phyloP scores from a whole-genome alignment of 2,329 filamentous ascomycete species.

The Arthrobotrys megalospora region DNA sequence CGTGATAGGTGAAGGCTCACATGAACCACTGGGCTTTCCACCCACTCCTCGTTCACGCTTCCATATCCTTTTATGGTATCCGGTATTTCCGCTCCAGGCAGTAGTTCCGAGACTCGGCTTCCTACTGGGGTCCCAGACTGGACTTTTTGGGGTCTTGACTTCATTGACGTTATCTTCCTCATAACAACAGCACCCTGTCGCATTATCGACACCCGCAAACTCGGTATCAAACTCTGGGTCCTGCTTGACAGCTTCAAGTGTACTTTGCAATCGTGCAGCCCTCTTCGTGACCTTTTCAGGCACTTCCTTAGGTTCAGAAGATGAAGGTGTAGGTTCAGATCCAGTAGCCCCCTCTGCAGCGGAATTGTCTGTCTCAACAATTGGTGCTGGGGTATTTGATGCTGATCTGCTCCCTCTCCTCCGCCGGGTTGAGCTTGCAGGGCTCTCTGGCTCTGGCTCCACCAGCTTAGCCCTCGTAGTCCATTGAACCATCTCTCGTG shows the following conservation, averaged over 20 bases:
- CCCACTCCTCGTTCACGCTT: constrained; percentile 57
- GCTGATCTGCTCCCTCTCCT: constrained; percentile 34
- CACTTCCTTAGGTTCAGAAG: neutral
- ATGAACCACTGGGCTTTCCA: constrained; percentile 10
- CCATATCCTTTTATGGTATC: constrained; percentile 54
- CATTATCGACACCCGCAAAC: constrained; percentile 29
- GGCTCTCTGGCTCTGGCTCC: constrained; percentile 26
- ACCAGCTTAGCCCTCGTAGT: constrained; percentile 31
- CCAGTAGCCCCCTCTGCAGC: neutral
- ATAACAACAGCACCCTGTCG: constrained; percentile 47
- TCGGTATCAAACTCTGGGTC: constrained; percentile 42
- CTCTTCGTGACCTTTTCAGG: constrained; percentile 13
- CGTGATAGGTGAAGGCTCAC: neutral
- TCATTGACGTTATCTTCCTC: constrained; percentile 38
- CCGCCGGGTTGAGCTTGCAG: constrained; percentile 2
- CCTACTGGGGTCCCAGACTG: constrained; percentile 2
- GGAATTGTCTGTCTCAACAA: neutral
- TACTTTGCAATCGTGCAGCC: constrained; percentile 17
- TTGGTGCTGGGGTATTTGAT: neutral
- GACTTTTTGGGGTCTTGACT: neutral
- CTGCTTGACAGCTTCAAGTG: constrained; percentile 46
- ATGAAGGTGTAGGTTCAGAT: neutral
- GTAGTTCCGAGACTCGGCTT: constrained; percentile 22
- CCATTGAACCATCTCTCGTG: constrained; percentile 57
- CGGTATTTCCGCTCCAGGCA: constrained; percentile 37